phyloP scores from a whole-genome alignment of 2,329 filamentous ascomycete genomes.

The Piedraia hortae region DNA sequence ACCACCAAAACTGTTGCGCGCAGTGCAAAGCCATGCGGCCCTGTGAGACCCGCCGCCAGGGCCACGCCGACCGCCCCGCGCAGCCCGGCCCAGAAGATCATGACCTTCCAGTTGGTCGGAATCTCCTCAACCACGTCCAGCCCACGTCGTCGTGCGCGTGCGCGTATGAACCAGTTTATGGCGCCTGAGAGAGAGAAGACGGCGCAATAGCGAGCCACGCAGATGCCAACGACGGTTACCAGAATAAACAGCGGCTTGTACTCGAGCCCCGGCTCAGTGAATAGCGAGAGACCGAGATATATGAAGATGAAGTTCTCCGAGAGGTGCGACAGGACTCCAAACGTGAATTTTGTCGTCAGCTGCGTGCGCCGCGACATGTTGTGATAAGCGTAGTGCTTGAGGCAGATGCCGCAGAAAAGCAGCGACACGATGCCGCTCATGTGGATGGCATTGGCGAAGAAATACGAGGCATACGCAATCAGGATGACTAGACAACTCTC shows the following conservation, averaged over 20 bases:
- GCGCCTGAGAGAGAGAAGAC: slow-evolving; percentile 75
- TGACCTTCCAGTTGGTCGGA: slow-evolving; percentile 88
- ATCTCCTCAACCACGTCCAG: slow-evolving; percentile 60
- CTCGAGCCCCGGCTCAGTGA: slow-evolving; percentile 64
- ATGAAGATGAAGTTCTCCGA: slow-evolving; percentile 99
- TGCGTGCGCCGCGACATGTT: slow-evolving; percentile 98
- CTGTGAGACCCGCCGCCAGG: slow-evolving; percentile 63
- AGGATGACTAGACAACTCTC: slow-evolving; percentile 86
- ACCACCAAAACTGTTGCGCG: slow-evolving; percentile 92
- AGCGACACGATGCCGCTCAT: slow-evolving; percentile 95
- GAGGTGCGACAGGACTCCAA: slow-evolving; percentile 77
- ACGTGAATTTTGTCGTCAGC: slow-evolving; percentile 91
- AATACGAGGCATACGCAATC: slow-evolving; percentile 89
- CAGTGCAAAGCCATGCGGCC: slow-evolving; percentile 42
- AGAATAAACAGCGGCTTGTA: slow-evolving; percentile 93
- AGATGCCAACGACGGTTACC: slow-evolving; percentile 73
- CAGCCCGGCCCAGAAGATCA: slow-evolving; percentile 98
- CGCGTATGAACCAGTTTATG: slow-evolving; percentile 83
- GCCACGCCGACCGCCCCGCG: slow-evolving; percentile 90
- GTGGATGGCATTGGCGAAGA: slow-evolving; percentile 84
- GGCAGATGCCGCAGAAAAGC: slow-evolving; percentile 87
- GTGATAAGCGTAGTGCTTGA: slow-evolving; percentile 98
- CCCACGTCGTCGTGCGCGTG: slow-evolving; percentile 51
- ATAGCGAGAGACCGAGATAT: slow-evolving; percentile 80
- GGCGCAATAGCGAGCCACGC: slow-evolving; percentile 69